Conservation (phyloP, 2,329 filamentous ascomycete genomes). For the Talaromyces sp. region DNA sequence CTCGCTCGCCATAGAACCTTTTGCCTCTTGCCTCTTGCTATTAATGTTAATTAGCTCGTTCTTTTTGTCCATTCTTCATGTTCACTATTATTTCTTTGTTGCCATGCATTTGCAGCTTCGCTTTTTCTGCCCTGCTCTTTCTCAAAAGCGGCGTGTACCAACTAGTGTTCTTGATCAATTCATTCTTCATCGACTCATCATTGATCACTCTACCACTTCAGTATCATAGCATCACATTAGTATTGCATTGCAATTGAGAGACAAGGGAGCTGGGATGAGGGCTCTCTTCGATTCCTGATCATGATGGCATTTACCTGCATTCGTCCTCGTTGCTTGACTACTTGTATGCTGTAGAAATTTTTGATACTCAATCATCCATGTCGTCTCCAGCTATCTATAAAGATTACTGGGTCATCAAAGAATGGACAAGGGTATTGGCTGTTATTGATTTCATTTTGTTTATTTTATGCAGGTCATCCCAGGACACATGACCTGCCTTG, state of each 20-base stretch:
- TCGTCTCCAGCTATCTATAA: too few species aligned
- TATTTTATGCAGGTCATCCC: slow-evolving; percentile 2
- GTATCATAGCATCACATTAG: not conserved
- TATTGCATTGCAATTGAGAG: not conserved
- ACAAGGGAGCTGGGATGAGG: too few species aligned
- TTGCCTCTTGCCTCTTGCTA: not conserved
- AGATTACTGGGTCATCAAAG: not conserved
- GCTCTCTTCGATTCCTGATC: too few species aligned
- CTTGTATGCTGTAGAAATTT: too few species aligned
- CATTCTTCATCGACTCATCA: too few species aligned
- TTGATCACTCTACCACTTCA: too few species aligned
- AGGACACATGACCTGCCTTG: not conserved
- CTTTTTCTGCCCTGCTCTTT: not conserved
- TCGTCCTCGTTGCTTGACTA: not conserved
- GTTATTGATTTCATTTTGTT: slow-evolving; percentile 3
- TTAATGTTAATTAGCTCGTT: not conserved
- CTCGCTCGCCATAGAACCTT: not conserved
- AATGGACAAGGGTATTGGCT: not conserved
- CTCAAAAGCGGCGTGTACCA: not conserved
- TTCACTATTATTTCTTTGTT: not conserved
- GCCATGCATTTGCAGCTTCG: not conserved
- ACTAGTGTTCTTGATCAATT: not conserved
- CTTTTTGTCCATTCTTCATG: not conserved
- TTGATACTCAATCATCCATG: too few species aligned
- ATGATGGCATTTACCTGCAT: too few species aligned